Evolutionary conservation across 2,329 filamentous ascomycete species (phyloP).

Genomic region (Colletotrichum somersetense): DNA sequence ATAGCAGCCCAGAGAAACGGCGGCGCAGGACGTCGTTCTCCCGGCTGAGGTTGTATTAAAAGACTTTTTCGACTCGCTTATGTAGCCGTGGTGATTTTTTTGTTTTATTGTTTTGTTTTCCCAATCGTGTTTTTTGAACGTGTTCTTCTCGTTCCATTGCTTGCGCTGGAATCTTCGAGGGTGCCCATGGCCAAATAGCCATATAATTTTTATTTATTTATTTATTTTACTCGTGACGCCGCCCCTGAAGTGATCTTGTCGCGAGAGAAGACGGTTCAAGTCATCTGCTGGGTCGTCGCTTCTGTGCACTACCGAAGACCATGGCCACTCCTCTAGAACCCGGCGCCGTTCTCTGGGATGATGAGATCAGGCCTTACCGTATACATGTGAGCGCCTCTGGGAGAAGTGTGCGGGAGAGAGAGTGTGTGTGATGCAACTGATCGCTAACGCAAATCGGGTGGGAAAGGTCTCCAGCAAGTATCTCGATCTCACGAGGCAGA

Average conservation of each 20-base stretch:
- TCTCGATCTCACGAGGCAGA: conserved; percentile 74
- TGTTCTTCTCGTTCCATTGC: neutral
- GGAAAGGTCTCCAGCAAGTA: conserved; percentile 74
- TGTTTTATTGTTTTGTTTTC: neutral
- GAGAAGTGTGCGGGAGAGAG: neutral
- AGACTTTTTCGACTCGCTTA: conserved; percentile 18
- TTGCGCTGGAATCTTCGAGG: neutral
- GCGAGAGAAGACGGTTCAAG: neutral
- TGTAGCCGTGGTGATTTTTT: neutral
- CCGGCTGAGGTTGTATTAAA: conserved; percentile 17
- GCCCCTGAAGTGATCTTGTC: neutral
- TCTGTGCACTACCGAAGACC: conserved; percentile 7
- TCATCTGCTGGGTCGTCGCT: neutral
- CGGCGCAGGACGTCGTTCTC: conserved; percentile 22
- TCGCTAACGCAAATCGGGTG: conserved; percentile 46
- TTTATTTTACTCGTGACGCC: neutral
- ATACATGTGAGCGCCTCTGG: conserved; percentile 63
- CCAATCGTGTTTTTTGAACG: neutral
- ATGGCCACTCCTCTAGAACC: conserved; percentile 26
- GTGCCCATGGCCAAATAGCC: neutral
- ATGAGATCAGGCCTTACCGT: conserved; percentile 67
- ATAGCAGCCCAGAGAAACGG: conserved; percentile 13
- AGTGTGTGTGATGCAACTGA: neutral
- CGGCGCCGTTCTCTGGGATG: conserved; percentile 45
- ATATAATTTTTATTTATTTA: too few relatives aligned